Base-by-base conservation (phyloP, 2,329 filamentous ascomycete genomes). In the Myriangium duriaei region DNA sequence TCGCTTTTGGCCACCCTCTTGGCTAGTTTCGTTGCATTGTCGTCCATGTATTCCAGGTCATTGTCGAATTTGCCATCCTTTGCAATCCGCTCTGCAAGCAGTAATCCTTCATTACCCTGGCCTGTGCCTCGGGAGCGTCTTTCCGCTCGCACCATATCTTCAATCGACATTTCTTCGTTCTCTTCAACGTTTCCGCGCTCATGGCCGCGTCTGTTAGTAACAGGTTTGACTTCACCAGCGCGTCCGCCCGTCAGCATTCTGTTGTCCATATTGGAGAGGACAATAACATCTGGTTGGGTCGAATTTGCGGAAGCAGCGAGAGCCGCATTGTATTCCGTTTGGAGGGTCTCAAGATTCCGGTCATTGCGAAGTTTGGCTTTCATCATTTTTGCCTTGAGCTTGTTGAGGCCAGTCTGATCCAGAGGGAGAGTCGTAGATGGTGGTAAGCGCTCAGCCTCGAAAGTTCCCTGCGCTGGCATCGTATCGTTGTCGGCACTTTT, bases 121-220 rank as follows among this genome's bases (percentile, higher is more conserved):
- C 68, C 66, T 51, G 84, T 76, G 11, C 79, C 79, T 42, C 77
- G 79, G 4, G 84, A 95, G 39, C 88, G 79, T 24, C 84, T 76
- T 60, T 98, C 91, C 59, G 96, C 87, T 17, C 85, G 77, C 12
- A 98, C 76, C 91, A 98, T 98, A 58, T 98, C 91, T 38, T 93
- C 86, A 43, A 98, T 81, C 18, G 69, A 79, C 86, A 98, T 96
- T 50, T 96, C 86, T 37, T 92, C 82, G 53, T 96, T 96, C 47
- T 91, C 85, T 49, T 83, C 76, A 4, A 98, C 81, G 5, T 77
- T 70, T 1, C 88, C 91, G 38, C 87, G 76, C 58, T 94, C 87
- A 4, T 75, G 72, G 2, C 87, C 88, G 33, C 87, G 76, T 53
- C 81, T 91, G 42, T 76, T 93, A 16, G 79, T 74, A 5, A 95